These are phyloP conservation scores for Ceratocystis cubensis DNA, from an alignment of 2,329 filamentous ascomycete species.

Conservation along the genomic window DNA sequence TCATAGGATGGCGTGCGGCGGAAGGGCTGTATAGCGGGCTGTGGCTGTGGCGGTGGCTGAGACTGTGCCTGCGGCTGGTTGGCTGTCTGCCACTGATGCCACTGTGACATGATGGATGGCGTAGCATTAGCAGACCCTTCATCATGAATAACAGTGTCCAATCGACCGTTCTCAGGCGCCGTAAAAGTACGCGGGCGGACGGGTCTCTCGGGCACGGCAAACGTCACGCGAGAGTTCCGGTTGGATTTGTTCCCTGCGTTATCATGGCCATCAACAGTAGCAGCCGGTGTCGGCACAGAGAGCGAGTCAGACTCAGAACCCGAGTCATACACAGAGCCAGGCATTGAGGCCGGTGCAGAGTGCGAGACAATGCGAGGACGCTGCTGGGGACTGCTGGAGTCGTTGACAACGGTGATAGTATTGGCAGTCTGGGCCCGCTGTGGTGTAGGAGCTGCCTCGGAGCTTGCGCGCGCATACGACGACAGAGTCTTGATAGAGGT, in stretches of 20 bases:
- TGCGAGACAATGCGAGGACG: neutral
- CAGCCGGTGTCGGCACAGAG: neutral
- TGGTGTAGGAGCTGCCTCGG: neutral
- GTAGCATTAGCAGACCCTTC: neutral
- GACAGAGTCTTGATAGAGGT: slow-evolving; percentile 38
- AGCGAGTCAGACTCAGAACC: neutral
- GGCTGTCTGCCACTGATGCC: neutral
- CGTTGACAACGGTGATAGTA: neutral
- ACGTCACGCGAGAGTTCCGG: neutral
- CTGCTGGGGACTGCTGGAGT: neutral
- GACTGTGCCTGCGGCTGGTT: neutral
- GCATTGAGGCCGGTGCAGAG: neutral
- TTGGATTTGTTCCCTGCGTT: neutral
- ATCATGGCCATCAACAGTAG: neutral
- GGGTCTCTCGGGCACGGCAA: neutral
- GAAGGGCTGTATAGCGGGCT: neutral
- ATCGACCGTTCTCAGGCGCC: neutral
- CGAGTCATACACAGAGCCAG: neutral
- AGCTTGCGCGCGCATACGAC: slow-evolving; percentile 25
- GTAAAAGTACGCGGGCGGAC: slow-evolving; percentile 2
- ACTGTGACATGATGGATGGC: neutral
- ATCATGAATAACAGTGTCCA: neutral
- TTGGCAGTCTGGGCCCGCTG: neutral
- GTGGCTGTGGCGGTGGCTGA: neutral
- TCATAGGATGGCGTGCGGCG: slow-evolving; percentile 18